phyloP scores from a whole-genome alignment of 2,329 filamentous ascomycete genomes.

The Cordyceps pruinosa region DNA sequence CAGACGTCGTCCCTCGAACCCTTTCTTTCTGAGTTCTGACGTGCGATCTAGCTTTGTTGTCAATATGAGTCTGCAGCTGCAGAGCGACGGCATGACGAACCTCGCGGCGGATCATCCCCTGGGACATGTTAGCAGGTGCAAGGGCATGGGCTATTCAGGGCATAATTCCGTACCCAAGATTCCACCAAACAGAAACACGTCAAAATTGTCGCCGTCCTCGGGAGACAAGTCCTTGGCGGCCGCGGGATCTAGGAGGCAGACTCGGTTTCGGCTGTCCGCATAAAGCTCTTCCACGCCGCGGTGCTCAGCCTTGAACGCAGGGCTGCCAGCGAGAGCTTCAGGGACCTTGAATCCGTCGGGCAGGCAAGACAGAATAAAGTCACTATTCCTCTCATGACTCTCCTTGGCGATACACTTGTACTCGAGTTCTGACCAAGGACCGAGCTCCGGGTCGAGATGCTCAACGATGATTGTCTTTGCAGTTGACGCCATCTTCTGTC shows the following conservation, averaged over 20 bases:
- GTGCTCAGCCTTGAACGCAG: constrained; percentile 64
- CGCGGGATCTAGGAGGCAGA: constrained; percentile 85
- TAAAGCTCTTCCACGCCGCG: constrained; percentile 80
- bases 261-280: constrained; percentile 60
- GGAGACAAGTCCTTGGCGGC: constrained; percentile 76
- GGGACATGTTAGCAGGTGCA: constrained; percentile 16
- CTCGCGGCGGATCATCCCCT: constrained; percentile 92
- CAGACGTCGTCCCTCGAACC: constrained; percentile 78
- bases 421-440: constrained; percentile 89
- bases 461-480: constrained; percentile 85
- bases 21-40: constrained; percentile 89
- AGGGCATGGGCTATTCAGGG: neutral
- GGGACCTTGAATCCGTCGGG: constrained; percentile 62
- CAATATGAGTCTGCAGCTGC: constrained; percentile 16
- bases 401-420: constrained; percentile 84
- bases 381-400: constrained; percentile 57
- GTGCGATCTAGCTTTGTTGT: constrained; percentile 60
- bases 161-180: constrained; percentile 64
- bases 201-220: constrained; percentile 74
- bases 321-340: constrained; percentile 43
- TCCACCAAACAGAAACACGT: constrained; percentile 90
- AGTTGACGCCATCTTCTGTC: constrained; percentile 28
- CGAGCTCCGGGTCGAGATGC: constrained; percentile 91
- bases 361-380: constrained; percentile 78
- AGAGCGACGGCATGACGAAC: constrained; percentile 42